A percentile compares a stretch with the other conserved stretches of the same genome.
phyloP scores from a whole-genome alignment of 2,329 filamentous ascomycete species.

The Arthroderma sp. region DNA sequence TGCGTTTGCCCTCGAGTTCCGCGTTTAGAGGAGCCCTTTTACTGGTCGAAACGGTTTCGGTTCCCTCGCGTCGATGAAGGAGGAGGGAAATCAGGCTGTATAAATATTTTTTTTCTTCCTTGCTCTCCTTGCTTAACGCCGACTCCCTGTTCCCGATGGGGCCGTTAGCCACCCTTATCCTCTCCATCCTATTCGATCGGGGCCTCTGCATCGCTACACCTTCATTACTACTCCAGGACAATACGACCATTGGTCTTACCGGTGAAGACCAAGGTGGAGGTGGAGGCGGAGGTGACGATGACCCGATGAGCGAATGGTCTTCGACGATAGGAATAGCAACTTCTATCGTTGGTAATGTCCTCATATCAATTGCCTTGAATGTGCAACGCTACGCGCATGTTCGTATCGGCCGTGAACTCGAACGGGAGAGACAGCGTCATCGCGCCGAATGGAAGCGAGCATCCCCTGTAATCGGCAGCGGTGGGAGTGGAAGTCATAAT shows the following conservation, averaged over 20 bases:
- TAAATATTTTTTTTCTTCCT: too few relatives aligned
- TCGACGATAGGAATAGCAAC: slow-evolving; percentile 90
- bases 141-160: too few relatives aligned
- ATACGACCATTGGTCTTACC: not conserved
- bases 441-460: slow-evolving; percentile 41
- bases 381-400: slow-evolving; percentile 94
- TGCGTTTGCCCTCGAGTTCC: too few relatives aligned
- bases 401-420: slow-evolving; percentile 58
- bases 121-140: too few relatives aligned
- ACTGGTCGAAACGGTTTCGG: too few relatives aligned
- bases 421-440: slow-evolving; percentile 43
- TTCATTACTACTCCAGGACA: not conserved
- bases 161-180: slow-evolving; percentile 1
- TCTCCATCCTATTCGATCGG: slow-evolving; percentile 4
- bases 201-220: slow-evolving; percentile 2
- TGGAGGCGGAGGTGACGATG: not conserved
- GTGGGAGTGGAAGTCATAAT: slow-evolving; percentile 7
- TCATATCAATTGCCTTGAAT: slow-evolving; percentile 92
- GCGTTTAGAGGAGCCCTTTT: too few relatives aligned
- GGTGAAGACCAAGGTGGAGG: not conserved
- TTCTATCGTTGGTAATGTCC: slow-evolving; percentile 79
- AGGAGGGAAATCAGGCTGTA: too few relatives aligned
- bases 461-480: slow-evolving; percentile 6
- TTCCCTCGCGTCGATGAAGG: too few relatives aligned
- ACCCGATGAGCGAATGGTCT: slow-evolving; percentile 35